Percentiles rank a stretch among this genome's conserved stretches.
Conservation (phyloP, 768 basidiomycete species). For the Coprinellus aureogranulatus region DNA sequence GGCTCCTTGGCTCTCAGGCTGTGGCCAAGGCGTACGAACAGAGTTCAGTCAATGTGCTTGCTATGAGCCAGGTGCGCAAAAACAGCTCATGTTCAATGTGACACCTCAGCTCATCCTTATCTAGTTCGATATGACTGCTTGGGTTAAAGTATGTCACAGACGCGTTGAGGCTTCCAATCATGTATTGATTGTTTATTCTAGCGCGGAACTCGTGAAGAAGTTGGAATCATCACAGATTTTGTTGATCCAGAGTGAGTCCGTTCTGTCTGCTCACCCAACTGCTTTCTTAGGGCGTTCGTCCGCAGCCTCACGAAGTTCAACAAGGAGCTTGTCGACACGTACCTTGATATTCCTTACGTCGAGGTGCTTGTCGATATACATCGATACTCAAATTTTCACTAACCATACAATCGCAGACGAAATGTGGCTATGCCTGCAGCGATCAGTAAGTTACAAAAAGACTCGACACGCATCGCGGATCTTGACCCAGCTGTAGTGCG, state of each 20-base stretch:
- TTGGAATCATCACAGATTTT: slow-evolving; percentile 83
- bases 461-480: too few species aligned
- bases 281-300: slow-evolving; percentile 1
- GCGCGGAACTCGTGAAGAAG: slow-evolving; percentile 69
- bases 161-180: slow-evolving; percentile 18
- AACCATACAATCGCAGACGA: slow-evolving; percentile 47
- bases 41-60: slow-evolving; percentile 63
- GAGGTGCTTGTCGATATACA: slow-evolving; percentile 38
- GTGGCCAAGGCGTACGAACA: slow-evolving; percentile 74
- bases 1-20: slow-evolving; percentile 87
- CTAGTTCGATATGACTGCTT: slow-evolving; percentile 91
- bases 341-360: slow-evolving; percentile 81
- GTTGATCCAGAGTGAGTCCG: slow-evolving; percentile 57
- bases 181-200: slow-evolving; percentile 23
- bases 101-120: slow-evolving; percentile 12
- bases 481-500: slow-evolving; percentile 56
- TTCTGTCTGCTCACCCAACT: neutral
- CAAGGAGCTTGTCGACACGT: slow-evolving; percentile 69
- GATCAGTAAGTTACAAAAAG: slow-evolving; percentile 76
- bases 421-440: slow-evolving; percentile 93
- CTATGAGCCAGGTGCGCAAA: slow-evolving; percentile 72
- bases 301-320: slow-evolving; percentile 77
- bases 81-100: slow-evolving; percentile 8
- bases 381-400: slow-evolving; percentile 10
- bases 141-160: slow-evolving; percentile 68